These are phyloP conservation scores for Annulohypoxylon nitens DNA, from an alignment of 495 filamentous ascomycete species.

Conservation along the genomic window DNA sequence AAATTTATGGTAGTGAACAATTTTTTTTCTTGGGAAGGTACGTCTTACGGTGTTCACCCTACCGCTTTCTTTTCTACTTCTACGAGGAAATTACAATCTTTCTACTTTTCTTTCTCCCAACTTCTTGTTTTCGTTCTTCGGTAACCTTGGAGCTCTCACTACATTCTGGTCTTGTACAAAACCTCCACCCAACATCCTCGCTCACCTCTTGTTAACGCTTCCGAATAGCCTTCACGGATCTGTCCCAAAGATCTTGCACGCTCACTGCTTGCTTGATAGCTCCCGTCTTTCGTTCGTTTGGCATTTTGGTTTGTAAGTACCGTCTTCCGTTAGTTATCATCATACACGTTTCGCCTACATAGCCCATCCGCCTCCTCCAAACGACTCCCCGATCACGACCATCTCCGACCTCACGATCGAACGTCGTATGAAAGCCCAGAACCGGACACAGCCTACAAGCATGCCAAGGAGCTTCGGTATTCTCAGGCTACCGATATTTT, in stretches of 20 bases:
- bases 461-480: background rate
- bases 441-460: background rate
- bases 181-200: slow-evolving; percentile 10
- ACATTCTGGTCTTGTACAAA: slow-evolving; percentile 2
- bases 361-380: background rate
- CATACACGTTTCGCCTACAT: background rate
- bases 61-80: background rate
- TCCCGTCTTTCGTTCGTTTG: slow-evolving; percentile 37
- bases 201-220: slow-evolving; percentile 31
- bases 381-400: background rate
- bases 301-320: slow-evolving; percentile 46
- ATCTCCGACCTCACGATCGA: slow-evolving; percentile 1
- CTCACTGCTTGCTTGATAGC: slow-evolving; percentile 48
- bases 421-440: background rate
- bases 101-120: background rate
- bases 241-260: slow-evolving; percentile 49
- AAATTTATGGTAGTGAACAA: background rate
- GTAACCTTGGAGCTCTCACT: background rate
- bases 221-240: slow-evolving; percentile 47
- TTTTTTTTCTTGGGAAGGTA: background rate
- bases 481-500: background rate
- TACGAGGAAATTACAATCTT: background rate
- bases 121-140: background rate
- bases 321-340: background rate
- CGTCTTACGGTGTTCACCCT: background rate